Base-by-base conservation (phyloP, 139 green algal species). In the Micromonas pusilla region DNA sequence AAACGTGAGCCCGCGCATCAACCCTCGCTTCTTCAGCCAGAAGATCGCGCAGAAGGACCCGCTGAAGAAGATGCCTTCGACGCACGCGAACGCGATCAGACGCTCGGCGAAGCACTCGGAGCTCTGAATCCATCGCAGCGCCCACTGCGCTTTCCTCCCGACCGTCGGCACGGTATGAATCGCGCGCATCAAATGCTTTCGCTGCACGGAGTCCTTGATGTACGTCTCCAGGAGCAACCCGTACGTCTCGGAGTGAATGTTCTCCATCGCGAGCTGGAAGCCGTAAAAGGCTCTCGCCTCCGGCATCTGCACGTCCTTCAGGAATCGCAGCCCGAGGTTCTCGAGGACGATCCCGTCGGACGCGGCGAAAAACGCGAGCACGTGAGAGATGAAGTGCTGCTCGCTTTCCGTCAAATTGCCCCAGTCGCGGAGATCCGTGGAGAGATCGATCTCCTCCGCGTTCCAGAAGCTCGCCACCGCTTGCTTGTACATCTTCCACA, bases 171-270 rank as follows among this genome's bases (percentile, higher is more conserved):
- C 85, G 2, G 85, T 97, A n/a, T 97, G 86, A 32, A 97, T 95
- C 72, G 95, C 94, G 71, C 96, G 87, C 85, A 99, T 98, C 32
- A 99, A 88, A 23, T 83, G 66, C 68, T 88, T 31, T 72, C 89
- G 89, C 77, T 87, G 57, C 33, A 70, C 19, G 0, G 76, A 28
- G 82, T 99, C 94, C 79, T 94, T 94, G 82, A 99, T 96, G 89
- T 99, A 99, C 2, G 89, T 88, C 76, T 99, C 96, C 64, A 99
- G 84, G 77, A 99, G 85, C 78, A 99, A 85, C 77, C 79, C 90
- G 91, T 99, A 99, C 96, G 98, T 99, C 89, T 99, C 96, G 89
- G 85, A 93, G 86, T 99, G 96, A 72, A 99, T 98, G 86, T 99
- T 99, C 86, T 99, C 96, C 74, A 99, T 99, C 54, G 94, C 93